Evolutionary conservation across 768 basidiomycete genomes (phyloP), one percentile per base, ranked within the genome.

Genomic region (Tulasnella sp.): DNA sequence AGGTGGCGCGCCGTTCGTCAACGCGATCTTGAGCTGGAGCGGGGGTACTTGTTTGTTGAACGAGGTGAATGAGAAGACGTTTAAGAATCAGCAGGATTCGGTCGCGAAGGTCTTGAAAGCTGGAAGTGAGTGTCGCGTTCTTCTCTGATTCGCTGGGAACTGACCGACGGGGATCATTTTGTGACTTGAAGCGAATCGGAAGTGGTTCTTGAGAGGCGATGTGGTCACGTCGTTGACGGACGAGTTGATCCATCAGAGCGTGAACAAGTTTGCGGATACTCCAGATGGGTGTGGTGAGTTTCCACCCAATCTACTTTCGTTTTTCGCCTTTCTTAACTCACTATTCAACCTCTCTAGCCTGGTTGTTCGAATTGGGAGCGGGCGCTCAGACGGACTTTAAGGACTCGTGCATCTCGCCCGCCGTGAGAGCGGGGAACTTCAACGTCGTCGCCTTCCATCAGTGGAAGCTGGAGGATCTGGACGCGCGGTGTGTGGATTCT

Each of bases 161-260:
- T 47, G 34, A 59, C 14, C 9, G 29, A 11, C 17, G n/a, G 8
- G 41, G 2, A 29, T 40, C 26, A 9, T 0, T 8, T 32, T 17
- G 39, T 11, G 69, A 29, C 66, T 35, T 22, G 5, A 8, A 92
- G 91, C 87, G 47, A 90, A 91, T 9, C 83, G 91, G 62, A 92
- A 92, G 77, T 94, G 94, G 94, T 95, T 89, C 81, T 92, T 96
- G 75, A 92, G 94, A 72, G 92, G 91, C 14, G 86, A 90, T 16
- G 82, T 96, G 75, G 88, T 95, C 72, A 86, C 83, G n/a, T 88
- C 90, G 0, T 84, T 97, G 47, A 89, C 91, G 2, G 95, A 97
- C 78, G 91, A 94, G 34, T 84, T 94, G 75, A 88, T 95, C 79
- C 89, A 90, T 77, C 83, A 89, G 73, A 95, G 95, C 1, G 92